Evolutionary conservation across 2,329 filamentous ascomycete species (phyloP).

Genomic region (Setomelanomma holmii): DNA sequence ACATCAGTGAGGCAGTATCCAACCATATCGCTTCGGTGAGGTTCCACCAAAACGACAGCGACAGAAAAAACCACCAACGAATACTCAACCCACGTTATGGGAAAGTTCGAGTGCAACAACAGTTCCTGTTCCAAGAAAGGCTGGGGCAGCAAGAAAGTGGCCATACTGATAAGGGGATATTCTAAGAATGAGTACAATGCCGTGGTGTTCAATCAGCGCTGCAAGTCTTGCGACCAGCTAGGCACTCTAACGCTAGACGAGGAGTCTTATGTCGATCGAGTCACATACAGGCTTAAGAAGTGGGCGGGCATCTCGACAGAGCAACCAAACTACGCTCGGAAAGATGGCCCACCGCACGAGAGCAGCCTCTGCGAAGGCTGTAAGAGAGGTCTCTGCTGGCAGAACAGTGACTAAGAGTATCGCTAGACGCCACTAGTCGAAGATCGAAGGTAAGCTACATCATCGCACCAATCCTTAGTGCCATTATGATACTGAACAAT

Average conservation of each 20-base stretch:
- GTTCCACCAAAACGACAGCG: slow-evolving; percentile 9
- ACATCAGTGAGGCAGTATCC: slow-evolving; percentile 3
- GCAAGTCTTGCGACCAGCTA: slow-evolving; percentile 18
- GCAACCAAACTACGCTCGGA: background rate
- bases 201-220: slow-evolving; percentile 26
- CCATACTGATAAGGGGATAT: slow-evolving; percentile 22
- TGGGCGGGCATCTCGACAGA: slow-evolving; percentile 23
- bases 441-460: too few relatives aligned
- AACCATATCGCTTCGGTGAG: slow-evolving; percentile 1
- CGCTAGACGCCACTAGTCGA: too few relatives aligned
- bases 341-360: background rate
- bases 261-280: slow-evolving; percentile 25
- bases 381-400: too few relatives aligned
- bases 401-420: too few relatives aligned
- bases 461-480: too few relatives aligned
- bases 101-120: slow-evolving; percentile 24
- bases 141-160: slow-evolving; percentile 23
- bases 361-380: slow-evolving; percentile 2
- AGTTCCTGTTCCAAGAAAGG: slow-evolving; percentile 8
- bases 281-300: slow-evolving; percentile 28
- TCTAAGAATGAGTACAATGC: slow-evolving; percentile 23
- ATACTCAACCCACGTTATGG: slow-evolving; percentile 20
- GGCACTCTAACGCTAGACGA: slow-evolving; percentile 18
- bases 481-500: too few relatives aligned
- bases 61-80: slow-evolving; percentile 6